A percentile compares a stretch with the other conserved stretches of the same genome.
Conservation (phyloP, 2,329 filamentous ascomycete genomes). For the Xylariaceae sp. region DNA sequence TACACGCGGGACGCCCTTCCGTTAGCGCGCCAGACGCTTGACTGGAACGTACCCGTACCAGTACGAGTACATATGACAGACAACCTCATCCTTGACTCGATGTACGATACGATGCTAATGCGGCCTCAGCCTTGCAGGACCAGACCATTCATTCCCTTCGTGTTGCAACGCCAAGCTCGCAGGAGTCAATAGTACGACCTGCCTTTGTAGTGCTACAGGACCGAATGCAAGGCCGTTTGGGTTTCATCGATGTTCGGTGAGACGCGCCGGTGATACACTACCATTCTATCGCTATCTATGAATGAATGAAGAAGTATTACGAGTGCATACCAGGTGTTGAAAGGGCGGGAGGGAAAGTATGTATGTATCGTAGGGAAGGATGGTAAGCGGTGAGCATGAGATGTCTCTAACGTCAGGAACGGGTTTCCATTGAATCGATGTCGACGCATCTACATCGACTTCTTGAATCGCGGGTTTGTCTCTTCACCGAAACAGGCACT, state of each 20-base stretch:
- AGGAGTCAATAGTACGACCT: not conserved
- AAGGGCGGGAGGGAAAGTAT: conserved; percentile 1
- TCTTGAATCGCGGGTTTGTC: not conserved
- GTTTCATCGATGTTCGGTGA: not conserved
- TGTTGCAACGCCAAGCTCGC: conserved; percentile 13
- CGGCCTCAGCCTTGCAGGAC: conserved; percentile 19
- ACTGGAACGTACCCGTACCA: not conserved
- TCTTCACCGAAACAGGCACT: not conserved
- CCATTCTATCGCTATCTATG: not conserved
- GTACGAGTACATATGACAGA: no score
- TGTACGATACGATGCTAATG: conserved; percentile 2
- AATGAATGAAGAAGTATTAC: not conserved
- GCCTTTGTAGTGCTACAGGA: not conserved
- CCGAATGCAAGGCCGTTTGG: conserved; percentile 1
- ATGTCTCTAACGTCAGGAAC: not conserved
- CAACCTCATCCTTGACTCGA: not conserved
- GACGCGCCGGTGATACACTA: conserved; percentile 1
- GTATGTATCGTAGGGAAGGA: not conserved
- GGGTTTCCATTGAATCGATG: not conserved
- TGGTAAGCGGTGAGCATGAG: not conserved
- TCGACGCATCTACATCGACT: not conserved
- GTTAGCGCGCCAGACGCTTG: conserved; percentile 1
- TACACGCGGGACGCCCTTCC: not conserved
- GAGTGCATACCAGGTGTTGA: not conserved
- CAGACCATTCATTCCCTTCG: not conserved